Base-by-base conservation (phyloP, 140 eudicot species). In the Bidens hawaiensis region DNA sequence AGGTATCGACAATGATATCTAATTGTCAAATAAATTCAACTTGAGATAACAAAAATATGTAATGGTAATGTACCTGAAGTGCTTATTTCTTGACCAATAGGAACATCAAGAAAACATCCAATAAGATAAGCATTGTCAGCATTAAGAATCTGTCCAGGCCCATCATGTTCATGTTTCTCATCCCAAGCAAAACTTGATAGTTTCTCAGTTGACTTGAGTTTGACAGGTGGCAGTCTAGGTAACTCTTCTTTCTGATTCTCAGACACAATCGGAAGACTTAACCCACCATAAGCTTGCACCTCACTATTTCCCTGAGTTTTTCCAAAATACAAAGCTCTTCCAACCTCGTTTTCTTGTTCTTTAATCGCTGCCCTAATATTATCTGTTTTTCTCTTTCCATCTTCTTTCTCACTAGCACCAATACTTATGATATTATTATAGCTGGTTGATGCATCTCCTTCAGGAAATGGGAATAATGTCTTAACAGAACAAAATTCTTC, bases 41-140 rank as follows among this genome's bases (percentile, higher is more conserved):
- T 34, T 17, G 25, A 60, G 31, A 52, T 11, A 41, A 18, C 16
- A 0, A n/a, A n/a, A 24, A 60, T 26, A 58, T 22, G 60, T 50
- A 64, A 64, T 18, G 54, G 33, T 16, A 65, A 36, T 75, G 56
- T 76, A 90, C 94, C 96, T 82, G 94, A 66, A 60, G 84, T 38
- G 70, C 42, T 79, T 63, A 84, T 71, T 62, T 90, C 97, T 69
- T 90, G 97, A 50, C 97, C 97, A 43, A 90, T 75, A 19, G 97
- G 97, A 62, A 90, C 91, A 71, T 90, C 97, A 11, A 87, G 74
- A 86, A 76, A 90, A 1, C 96, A 84, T 38, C 97, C 96, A 0
- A 90, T 87, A 25, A 77, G 96, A 74, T 67, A 82, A 55, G 81
- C 51, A 60, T 72, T 82, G 56, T 90, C 97, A 73, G 91, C 74